Percentiles rank a stretch among this genome's conserved stretches.
Conservation (phyloP, 306 rosid species). For the Arachis stenosperma region DNA sequence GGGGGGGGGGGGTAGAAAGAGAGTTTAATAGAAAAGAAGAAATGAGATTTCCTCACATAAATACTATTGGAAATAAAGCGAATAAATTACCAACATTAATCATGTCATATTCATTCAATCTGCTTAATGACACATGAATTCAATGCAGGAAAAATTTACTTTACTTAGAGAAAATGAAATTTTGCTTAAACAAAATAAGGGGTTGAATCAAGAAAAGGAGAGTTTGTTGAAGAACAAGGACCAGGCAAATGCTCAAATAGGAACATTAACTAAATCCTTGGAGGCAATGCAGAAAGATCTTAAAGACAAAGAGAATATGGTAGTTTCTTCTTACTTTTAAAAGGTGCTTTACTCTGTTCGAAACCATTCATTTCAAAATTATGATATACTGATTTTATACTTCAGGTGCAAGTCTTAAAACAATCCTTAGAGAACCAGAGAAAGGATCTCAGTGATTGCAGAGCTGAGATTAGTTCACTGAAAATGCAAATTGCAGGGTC, state of each 20-base stretch:
- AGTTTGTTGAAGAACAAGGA: constrained; percentile 66
- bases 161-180: constrained; percentile 66
- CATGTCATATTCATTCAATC: constrained; percentile 22
- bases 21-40: too few relatives aligned
- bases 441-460: constrained; percentile 77
- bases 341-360: constrained; percentile 28
- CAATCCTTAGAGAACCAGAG: constrained; percentile 79
- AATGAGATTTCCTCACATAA: too few relatives aligned
- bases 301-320: constrained; percentile 81
- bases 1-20: too few relatives aligned
- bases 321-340: constrained; percentile 46
- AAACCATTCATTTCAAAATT: constrained; percentile 24
- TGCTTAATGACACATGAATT: constrained; percentile 36
- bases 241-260: constrained; percentile 68
- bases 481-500: constrained; percentile 85
- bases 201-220: constrained; percentile 66
- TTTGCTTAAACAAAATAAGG: constrained; percentile 61
- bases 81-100: constrained; percentile 28
- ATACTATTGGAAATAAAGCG: too few relatives aligned
- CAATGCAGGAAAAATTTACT: constrained; percentile 79
- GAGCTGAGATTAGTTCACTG: constrained; percentile 87
- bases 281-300: constrained; percentile 84
- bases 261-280: constrained; percentile 70
- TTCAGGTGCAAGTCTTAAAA: constrained; percentile 78
- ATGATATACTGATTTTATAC: constrained; percentile 37